A percentile compares a stretch with the other conserved stretches of the same genome.
Conservation (phyloP, 805 yeast species). For the Cyberlindnera mrakii region DNA sequence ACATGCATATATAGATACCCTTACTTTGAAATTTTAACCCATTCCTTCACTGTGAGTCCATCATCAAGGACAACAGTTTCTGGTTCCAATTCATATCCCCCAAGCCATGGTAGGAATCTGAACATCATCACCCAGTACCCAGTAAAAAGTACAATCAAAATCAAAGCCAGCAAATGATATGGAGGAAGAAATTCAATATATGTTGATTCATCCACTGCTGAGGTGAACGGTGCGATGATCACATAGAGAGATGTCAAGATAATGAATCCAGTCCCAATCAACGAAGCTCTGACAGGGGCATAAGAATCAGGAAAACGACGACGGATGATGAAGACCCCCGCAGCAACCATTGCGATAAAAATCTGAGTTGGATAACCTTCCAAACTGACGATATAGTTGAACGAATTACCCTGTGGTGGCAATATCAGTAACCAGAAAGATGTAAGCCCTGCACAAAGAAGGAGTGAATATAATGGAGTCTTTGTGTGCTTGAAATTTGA, state of each 20-base stretch:
- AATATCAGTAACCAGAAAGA: conserved; percentile 27
- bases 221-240: conserved; percentile 39
- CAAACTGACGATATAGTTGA: conserved; percentile 37
- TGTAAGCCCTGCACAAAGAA: conserved; percentile 28
- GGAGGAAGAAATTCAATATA: conserved; percentile 23
- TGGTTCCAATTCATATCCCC: conserved; percentile 39
- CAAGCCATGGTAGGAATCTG: conserved; percentile 37
- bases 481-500: conserved; percentile 46
- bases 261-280: conserved; percentile 41
- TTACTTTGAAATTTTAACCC: conserved; percentile 36
- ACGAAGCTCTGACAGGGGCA: conserved; percentile 48
- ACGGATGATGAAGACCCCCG: conserved; percentile 53
- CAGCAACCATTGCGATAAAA: conserved; percentile 44
- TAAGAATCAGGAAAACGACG: conserved; percentile 38
- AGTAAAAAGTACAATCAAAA: conserved; percentile 37
- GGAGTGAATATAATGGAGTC: conserved; percentile 49
- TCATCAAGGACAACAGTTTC: conserved; percentile 41
- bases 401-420: conserved; percentile 31
- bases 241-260: conserved; percentile 42
- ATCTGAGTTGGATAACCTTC: conserved; percentile 43
- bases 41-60: conserved; percentile 50
- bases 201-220: conserved; percentile 21
- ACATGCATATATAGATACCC: background rate
- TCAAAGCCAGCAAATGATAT: conserved; percentile 35
- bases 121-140: conserved; percentile 53